Conservation (phyloP, 2,329 filamentous ascomycete species). For the Talaromyces sp. region DNA sequence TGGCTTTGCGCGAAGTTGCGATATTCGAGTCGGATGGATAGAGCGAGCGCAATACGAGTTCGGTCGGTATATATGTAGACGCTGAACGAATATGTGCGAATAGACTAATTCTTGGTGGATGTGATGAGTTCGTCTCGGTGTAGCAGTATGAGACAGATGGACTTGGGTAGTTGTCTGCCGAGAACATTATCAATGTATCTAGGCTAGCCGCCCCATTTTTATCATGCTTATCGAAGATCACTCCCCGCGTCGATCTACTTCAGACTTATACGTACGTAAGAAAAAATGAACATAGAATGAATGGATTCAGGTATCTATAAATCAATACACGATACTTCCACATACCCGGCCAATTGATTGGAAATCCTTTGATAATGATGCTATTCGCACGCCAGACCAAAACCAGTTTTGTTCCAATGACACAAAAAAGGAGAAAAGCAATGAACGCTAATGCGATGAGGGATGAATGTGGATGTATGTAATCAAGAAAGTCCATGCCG, state of each 20-base stretch:
- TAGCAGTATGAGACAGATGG: not conserved
- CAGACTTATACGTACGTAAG: not conserved
- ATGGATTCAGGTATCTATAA: constrained; percentile 5
- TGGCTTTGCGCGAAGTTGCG: not conserved
- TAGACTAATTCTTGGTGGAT: not conserved
- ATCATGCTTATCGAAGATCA: not conserved
- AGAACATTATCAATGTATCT: not conserved
- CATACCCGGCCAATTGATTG: not conserved
- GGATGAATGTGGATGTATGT: not conserved
- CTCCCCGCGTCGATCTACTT: not conserved
- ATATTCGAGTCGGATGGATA: not conserved
- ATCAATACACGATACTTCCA: constrained; percentile 5
- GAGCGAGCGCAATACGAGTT: not conserved
- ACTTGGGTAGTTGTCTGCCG: not conserved
- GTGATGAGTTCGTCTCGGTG: not conserved
- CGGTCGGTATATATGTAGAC: not conserved
- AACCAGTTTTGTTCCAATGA: not conserved
- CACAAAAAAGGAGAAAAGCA: not conserved
- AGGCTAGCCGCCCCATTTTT: not conserved
- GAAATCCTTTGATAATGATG: not conserved
- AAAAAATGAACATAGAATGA: not conserved
- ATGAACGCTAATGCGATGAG: constrained; percentile 1
- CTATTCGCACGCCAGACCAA: not conserved
- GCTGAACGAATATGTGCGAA: not conserved
- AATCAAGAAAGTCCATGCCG: constrained; percentile 13